Base-by-base conservation (phyloP, 139 green algal genomes). In the Ulvella scutata region DNA sequence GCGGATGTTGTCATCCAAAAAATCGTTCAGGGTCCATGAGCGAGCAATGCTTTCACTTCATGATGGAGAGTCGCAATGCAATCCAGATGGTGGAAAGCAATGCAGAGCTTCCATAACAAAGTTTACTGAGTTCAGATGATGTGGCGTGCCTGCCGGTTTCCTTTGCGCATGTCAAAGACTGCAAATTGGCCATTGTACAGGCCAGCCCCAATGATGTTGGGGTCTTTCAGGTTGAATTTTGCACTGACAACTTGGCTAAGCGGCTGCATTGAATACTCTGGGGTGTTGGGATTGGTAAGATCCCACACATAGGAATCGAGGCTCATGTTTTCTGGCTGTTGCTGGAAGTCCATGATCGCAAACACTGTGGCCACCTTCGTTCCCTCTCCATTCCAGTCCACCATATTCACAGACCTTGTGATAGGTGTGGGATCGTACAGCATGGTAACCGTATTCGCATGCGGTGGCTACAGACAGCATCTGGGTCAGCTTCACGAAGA, bases 181-280 rank as follows among this genome's bases (percentile, higher is more conserved):
- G 77, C 78, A 61, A 97, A 83, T 82, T 96, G 92, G 1, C 93
- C 93, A 75, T 97, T 97, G 87, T 92, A 94, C 77, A 90, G 87
- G 9, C 93, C 93, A 3, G 78, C 87, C 3, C 87, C 87, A 1
- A 98, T 35, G 1, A 96, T 38, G 83, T 93, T 91, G 43, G 79
- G 62, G 75, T 97, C 88, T 72, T 87, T 85, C 34, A 81, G 77
- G 80, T 94, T 96, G 89, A 91, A 96, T 62, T 89, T 87, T 29
- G 91, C 74, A 43, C 79, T 89, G 74, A 87, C 88, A 72, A 97
- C 87, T 79, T 94, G 91, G 67, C 82, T 90, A 43, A 77, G 75
- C 2, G 87, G 83, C n/a, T 76, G 51, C 74, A 97, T 83, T 78
- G 89, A 82, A 36, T 83, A 83, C 37, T 97, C 92, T 10, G 92